Base-by-base conservation (phyloP, 2,329 filamentous ascomycete species). In the Colletotrichum noveboracense region DNA sequence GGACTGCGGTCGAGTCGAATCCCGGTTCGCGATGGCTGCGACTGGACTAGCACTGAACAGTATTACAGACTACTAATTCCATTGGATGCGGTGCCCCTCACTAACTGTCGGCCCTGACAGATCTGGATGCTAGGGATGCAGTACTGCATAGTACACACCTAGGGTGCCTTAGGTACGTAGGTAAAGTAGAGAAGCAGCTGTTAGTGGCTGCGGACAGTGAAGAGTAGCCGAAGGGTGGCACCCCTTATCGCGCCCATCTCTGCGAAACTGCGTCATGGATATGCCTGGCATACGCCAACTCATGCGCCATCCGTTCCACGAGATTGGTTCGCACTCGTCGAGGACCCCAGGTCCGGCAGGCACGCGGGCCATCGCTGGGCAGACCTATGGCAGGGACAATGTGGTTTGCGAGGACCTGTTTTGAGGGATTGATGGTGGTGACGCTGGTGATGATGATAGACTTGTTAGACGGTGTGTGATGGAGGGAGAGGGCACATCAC, bases 261-360 rank as follows among this genome's bases (percentile, higher is more conserved):
- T 65, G 70, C 69, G 58, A 72, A 60, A 68, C 70, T 68, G 73
- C 73, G 73, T 75, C 73, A 75, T 75, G 72, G 72, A 75, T 75
- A 71, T 61, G 38, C 72, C 72, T 67, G 72, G 38, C 61, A 72
- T 32, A 55, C 68, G 28, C 68, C 72, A 66, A 62, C 72, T 71
- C 71, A 66, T 61, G 62, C 61, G 52, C 72, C 68, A 58, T 4
- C 38, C 38, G 56, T 75, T 56, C 73, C 73, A 75, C 70, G 64
- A 68, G 73, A 75, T 75, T 75, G 73, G 73, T 73, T 68, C 73
- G 55, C 34, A 56, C 26, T 28, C 60, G 34, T 48, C 34, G 32
- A 28, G 21, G 12, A 61, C 18, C 48, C 67, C 67, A 71, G 69
- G 72, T 32, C 67, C 72, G 72, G 52, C 72, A 71, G 61, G 72